Conservation (phyloP, 306 rosid species). For the Acacia melanoxylon region DNA sequence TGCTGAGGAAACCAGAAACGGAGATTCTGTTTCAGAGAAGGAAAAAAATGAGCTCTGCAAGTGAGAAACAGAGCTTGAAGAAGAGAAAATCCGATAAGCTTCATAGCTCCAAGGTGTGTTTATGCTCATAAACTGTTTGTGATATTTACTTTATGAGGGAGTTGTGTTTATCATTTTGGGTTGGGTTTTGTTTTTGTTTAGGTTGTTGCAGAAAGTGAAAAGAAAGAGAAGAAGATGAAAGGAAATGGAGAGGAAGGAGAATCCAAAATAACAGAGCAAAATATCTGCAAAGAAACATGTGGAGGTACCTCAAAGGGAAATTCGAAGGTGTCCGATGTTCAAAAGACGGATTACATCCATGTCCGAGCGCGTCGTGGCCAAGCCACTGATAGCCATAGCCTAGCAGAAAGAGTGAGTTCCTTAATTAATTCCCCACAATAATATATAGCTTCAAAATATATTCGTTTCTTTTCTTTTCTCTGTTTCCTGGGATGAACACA, state of each 20-base stretch:
- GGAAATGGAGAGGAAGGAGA: conserved; percentile 63
- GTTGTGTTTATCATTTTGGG: not conserved
- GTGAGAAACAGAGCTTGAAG: conserved; percentile 53
- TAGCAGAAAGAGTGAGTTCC: conserved; percentile 89
- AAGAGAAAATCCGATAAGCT: conserved; percentile 67
- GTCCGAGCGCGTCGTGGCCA: conserved; percentile 97
- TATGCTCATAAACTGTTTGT: not conserved
- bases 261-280: conserved; percentile 63
- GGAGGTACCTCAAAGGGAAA: conserved; percentile 63
- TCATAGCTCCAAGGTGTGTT: conserved; percentile 48
- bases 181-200: conserved; percentile 32
- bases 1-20: not conserved
- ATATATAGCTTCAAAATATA: not conserved
- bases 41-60: conserved; percentile 19
- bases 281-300: conserved; percentile 44
- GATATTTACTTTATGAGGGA: not conserved
- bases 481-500: not conserved
- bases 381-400: conserved; percentile 96
- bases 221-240: conserved; percentile 63
- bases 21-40: not conserved
- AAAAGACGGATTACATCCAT: conserved; percentile 83
- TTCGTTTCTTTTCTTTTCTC: not conserved
- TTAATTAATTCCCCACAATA: not conserved
- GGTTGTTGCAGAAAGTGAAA: conserved; percentile 52
- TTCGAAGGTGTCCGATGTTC: conserved; percentile 73